Evolutionary conservation across 345 rosid species (phyloP).

Genomic region (Dipteronia sinensis): DNA sequence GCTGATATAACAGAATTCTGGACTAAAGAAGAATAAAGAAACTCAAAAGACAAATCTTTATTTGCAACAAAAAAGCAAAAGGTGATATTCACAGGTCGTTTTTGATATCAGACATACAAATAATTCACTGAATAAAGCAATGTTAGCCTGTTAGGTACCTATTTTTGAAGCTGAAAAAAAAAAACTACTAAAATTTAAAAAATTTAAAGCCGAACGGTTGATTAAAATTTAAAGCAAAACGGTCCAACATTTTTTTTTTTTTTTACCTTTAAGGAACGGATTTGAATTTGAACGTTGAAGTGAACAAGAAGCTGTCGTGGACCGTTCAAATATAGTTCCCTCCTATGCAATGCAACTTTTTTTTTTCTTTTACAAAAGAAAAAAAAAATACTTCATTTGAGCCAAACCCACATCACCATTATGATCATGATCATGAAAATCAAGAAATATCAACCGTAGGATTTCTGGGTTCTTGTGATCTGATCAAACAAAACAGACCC

Average conservation of each 20-base stretch:
- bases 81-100: constrained; percentile 44
- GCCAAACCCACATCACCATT: constrained; percentile 4
- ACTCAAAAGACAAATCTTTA: constrained; percentile 29
- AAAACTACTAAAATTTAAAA: constrained; percentile 34
- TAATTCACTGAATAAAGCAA: constrained; percentile 33
- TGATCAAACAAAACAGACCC: constrained; percentile 26
- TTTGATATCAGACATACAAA: constrained; percentile 32
- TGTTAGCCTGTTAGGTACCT: constrained; percentile 15
- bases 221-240: constrained; percentile 39
- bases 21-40: constrained; percentile 16
- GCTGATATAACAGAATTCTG: constrained; percentile 29
- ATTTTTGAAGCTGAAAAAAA: neutral
- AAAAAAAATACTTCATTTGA: constrained; percentile 20
- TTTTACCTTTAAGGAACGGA: constrained; percentile 40
- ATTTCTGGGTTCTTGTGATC: constrained; percentile 13
- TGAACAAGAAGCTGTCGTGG: constrained; percentile 15
- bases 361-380: constrained; percentile 20
- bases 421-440: constrained; percentile 5
- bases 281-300: constrained; percentile 52
- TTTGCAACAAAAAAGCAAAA: constrained; percentile 50
- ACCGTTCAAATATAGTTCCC: constrained; percentile 50
- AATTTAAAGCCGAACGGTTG: constrained; percentile 37
- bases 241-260: constrained; percentile 33
- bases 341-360: constrained; percentile 25
- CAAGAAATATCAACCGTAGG: constrained; percentile 10